phyloP scores from a whole-genome alignment of 768 basidiomycete genomes.

The Gloeostereum incarnatum region DNA sequence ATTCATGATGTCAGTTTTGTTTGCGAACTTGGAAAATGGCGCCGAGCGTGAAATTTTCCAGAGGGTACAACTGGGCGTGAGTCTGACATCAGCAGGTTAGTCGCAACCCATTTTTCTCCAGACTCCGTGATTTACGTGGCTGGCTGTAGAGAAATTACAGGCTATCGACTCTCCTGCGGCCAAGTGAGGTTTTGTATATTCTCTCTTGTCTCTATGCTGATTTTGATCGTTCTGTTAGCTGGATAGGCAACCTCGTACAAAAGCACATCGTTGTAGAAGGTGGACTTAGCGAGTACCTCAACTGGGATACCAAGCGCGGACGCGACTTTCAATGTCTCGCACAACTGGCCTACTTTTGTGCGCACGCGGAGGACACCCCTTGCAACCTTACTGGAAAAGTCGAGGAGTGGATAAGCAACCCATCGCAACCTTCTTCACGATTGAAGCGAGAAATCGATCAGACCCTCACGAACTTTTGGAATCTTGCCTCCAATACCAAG shows the following conservation, averaged over 20 bases:
- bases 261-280: conserved; percentile 48
- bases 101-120: neutral
- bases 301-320: conserved; percentile 63
- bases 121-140: neutral
- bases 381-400: neutral
- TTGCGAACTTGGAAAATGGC: conserved; percentile 39
- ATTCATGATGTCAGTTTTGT: conserved; percentile 47
- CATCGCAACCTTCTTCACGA: conserved; percentile 21
- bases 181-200: conserved; percentile 20
- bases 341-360: conserved; percentile 59
- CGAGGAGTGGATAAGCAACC: neutral
- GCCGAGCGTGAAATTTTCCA: conserved; percentile 76
- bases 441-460: conserved; percentile 49
- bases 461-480: conserved; percentile 44
- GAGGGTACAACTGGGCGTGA: conserved; percentile 73
- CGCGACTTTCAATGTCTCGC: conserved; percentile 72
- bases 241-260: conserved; percentile 49
- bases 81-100: conserved; percentile 63
- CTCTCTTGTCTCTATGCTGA: neutral
- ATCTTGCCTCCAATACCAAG: conserved; percentile 31
- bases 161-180: conserved; percentile 68
- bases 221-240: conserved; percentile 21
- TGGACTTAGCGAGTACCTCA: conserved; percentile 46
- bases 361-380: conserved; percentile 11
- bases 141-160: conserved; percentile 58